Conservation (phyloP, 2,329 filamentous ascomycete genomes). For the Monosporascus sp. region DNA sequence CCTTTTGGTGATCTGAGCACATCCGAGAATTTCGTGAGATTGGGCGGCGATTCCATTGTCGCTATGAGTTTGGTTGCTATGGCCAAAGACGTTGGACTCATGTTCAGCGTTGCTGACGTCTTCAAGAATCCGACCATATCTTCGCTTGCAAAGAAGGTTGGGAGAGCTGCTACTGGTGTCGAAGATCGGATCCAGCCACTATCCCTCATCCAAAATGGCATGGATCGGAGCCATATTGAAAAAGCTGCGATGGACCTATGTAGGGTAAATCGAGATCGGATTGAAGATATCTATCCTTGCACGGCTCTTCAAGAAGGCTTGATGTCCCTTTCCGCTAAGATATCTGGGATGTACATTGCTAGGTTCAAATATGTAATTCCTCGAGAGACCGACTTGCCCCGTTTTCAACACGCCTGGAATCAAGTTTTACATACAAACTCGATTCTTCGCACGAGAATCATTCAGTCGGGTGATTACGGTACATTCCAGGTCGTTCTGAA, state of each 20-base stretch:
- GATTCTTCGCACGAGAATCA: no score
- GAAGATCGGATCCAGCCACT: no score
- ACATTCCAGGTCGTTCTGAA: no score
- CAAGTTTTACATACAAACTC: no score
- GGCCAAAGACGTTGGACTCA: constrained; percentile 23
- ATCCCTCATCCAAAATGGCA: neutral
- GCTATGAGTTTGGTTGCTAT: constrained; percentile 38
- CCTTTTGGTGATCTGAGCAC: constrained; percentile 32
- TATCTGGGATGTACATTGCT: constrained; percentile 9
- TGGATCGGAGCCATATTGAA: neutral
- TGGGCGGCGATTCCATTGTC: constrained; percentile 39
- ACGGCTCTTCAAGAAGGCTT: constrained; percentile 24
- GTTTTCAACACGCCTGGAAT: neutral
- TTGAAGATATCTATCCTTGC: constrained; percentile 24
- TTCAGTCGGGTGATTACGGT: no score
- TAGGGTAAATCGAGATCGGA: neutral
- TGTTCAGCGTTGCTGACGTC: constrained; percentile 26
- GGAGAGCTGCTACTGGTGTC: no score
- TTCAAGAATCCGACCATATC: constrained; percentile 21
- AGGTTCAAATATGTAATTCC: neutral
- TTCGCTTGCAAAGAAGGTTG: constrained; percentile 7
- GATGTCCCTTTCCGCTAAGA: constrained; percentile 18
- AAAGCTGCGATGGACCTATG: neutral
- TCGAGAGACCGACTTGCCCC: neutral
- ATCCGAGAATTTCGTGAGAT: constrained; percentile 28